Base-by-base conservation (phyloP, 2,329 filamentous ascomycete genomes). In the Bretziella fagacearum region DNA sequence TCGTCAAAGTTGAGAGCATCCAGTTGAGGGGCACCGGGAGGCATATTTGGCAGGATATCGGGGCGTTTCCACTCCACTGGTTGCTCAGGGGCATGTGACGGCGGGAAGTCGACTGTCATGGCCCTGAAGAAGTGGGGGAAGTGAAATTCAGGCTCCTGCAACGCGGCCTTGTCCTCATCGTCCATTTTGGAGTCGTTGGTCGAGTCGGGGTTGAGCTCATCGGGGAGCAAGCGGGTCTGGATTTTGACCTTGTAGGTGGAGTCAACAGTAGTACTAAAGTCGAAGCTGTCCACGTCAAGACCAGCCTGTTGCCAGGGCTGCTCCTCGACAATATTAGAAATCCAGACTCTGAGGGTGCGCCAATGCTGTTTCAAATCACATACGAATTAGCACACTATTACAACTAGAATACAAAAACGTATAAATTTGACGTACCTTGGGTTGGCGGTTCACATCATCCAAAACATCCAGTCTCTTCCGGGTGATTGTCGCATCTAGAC, bases 311-410 rank as follows among this genome's bases (percentile, higher is more conserved):
- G 91, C 91, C 91, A 96, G 26, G 82, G 79, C 64, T 98, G 91
- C 58, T 91, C 84, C 61, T 95, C 85, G 27, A 81, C 85, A 1
- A 86, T 94, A 63, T 98, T 98, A 57, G 79, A 87, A 56, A 98
- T 79, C 86, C 86, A 96, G 53, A 98, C 74, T 52, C 89, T 81
- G 62, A 98, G 69, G 2, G 85, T 93, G 30, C 56, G 52, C 41
- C 40, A 32, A 29, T 44, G 48, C 47, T 52, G 43, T 20, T 27
- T 23, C 10, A 27, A 35, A 29, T 23, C 25, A 33, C 7, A 13
- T 25, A 15, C 26, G 10, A 26, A 27, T 49, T 45, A 46, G 42
- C 15, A n/a, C 30, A 11, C 15, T n/a, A 13, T 45, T 18, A 5
- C 15, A 30, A 20, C 13, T n/a, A n/a, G 2, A 33, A 33, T 17